Base-by-base conservation (phyloP, 352 stramenopile genomes). In the Phytophthora hibernalis region DNA sequence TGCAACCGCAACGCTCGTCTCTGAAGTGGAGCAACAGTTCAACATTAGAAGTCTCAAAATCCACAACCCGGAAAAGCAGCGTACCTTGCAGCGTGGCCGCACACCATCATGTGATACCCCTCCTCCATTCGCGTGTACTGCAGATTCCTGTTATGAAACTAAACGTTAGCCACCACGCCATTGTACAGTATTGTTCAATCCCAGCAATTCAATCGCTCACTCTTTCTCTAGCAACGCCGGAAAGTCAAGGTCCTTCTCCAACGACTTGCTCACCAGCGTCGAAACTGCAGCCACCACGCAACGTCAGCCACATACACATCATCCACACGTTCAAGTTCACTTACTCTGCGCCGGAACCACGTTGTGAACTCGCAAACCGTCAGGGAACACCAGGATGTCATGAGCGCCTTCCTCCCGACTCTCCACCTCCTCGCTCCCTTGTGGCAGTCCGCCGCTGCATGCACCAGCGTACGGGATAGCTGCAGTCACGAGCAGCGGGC, bases 1-100 rank as follows among this genome's bases (percentile, higher is more conserved):
- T 85, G 62, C 85, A 94, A 1, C 80, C 85, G 26, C 85, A 94
- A 12, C 85, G 83, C 38, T 89, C 82, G 38, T 94, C 85, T 51
- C 80, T 89, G 47, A 42, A 33, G 21, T 37, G 3, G 43, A 54
- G 35, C 31, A 26, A n/a, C 21, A 26, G 22, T 58, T 68, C 22
- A n/a, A 50, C 28, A 45, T 77, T 57, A 64, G 47, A 44, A 15
- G 33, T 8, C n/a, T 24, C 42, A 48, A n/a, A 43, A 20, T 45
- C 24, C 21, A 49, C 15, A 31, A 31, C 5, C 20, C 28, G 5
- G 12, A 16, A 31, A 54, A 42, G 2, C 11, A 40, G 12, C 35
- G 13, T 24, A 68, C 55, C 72, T 51, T 26, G 83, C 66, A 51
- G 73, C 78, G 40, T 93, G 85, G 3, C 83, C 82, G 48, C 85